Base-by-base conservation (phyloP, 2,329 filamentous ascomycete species). In the Xylaria sp. region DNA sequence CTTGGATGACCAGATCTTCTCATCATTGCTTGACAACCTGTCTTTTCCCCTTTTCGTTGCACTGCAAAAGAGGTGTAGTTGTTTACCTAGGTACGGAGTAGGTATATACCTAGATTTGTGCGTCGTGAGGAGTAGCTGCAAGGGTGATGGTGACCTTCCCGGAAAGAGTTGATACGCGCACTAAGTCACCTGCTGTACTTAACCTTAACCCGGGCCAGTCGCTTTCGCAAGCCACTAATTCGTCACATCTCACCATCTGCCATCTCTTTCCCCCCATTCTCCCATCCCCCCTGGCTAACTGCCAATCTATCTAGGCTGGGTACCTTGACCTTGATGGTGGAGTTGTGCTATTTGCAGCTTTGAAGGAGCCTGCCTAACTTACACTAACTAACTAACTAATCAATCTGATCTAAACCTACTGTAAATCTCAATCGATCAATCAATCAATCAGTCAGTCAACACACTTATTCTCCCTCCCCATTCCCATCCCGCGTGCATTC, bases 301-400 rank as follows among this genome's bases (percentile, higher is more conserved):
- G 55, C 55, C 47, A 60, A 51, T 30, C 42, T 19, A 47, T 12
- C 7, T 30, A 30, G 24, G 8, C 48, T 51, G 11, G 6, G 24
- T 51, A 24, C 48, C 48, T 51, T 51, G 24, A 21, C 17, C 34
- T n/a, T 32, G n/a, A 30, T 62, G 55, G 65, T 63, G 65, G 65
- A 67, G 54, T 21, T 17, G 12, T 53, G 21, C 65, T 57, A 63
- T 67, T 62, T 67, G 57, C 68, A 67, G 61, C 64, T 61, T 55
- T 36, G 34, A 53, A 59, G 27, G 54, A 51, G 32, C 39, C 56
- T 59, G 14, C 32, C 48, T 30, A 51, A 4, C 14, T 19, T 19
- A 47, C 14, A 24, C 19, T 8, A 27, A 32, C 54, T 58, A 67
- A n/a, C n/a, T n/a, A n/a, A n/a, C n/a, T n/a, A n/a, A n/a, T n/a